Base-by-base conservation (phyloP, 2,329 filamentous ascomycete species). In the Sporothrix dimorphospora region DNA sequence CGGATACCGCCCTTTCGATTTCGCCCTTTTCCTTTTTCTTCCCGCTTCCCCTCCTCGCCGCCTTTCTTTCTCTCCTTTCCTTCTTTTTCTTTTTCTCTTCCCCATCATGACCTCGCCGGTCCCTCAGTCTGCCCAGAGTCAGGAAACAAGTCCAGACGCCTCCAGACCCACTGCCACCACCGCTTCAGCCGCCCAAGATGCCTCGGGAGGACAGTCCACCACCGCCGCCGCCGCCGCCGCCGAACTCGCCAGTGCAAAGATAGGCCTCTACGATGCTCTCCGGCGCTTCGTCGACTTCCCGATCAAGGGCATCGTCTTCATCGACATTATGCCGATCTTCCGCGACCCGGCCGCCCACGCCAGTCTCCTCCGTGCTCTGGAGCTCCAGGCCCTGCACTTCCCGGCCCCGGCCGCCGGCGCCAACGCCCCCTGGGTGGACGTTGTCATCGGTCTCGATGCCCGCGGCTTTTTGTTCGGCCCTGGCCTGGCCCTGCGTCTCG, bases 301-400 rank as follows among this genome's bases (percentile, higher is more conserved):
- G 73, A 91, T 92, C 76, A 90, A 92, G 61, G 95, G 96, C 81
- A 95, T 99, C 80, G 87, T 97, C 79, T 99, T 99, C 83, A 94
- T 98, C 85, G 96, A 99, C 81, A 98, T 99, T 83, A 91, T 99
- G 82, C 96, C 96, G 74, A 91, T 98, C 80, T 98, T 99, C 86
- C 90, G 93, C 81, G 88, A 94, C 79, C 90, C 91, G 71, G 80
- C 81, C 69, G 86, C 92, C 74, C 95, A 98, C 84, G 86, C 88
- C 72, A 87, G 89, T 71, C 91, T 99, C 73, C 86, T 98, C 81
- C 89, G 90, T 78, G 93, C 94, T 66, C 91, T 98, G 77, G 92
- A 97, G 82, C 86, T 98, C 74, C 91, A 97, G 81, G 87, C 97
- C 75, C 83, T 87, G 72, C 84, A 91, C 77, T 91, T 91, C 30